Evolutionary conservation across 2,329 filamentous ascomycete genomes (phyloP), one percentile per base, ranked within the genome.

Genomic region (Harringtonia aguacate): DNA sequence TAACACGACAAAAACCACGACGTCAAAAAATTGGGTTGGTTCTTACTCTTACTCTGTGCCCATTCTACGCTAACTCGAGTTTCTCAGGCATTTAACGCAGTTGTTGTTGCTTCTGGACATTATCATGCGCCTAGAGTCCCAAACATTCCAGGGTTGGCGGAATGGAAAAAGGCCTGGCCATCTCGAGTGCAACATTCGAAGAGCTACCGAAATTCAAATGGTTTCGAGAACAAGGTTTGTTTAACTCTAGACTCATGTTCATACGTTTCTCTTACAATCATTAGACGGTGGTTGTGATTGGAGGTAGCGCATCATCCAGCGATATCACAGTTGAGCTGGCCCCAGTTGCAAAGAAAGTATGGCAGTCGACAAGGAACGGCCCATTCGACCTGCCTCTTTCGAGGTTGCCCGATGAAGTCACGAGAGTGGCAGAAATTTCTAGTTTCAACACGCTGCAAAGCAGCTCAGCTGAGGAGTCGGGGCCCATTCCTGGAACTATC

Each of bases 21-120:
- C 36, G 8, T 28, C 28, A 2, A 27, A 21, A 10, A 34, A 40
- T 33, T 45, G 38, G 43, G 43, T 41, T 21, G 15, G 17, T 7
- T 3, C 9, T 4, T 9, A 31, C 14, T 8, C 30, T 8, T 8
- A 31, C 4, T 14, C 15, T n/a, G 7, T 8, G 15, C 30, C n/a
- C n/a, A n/a, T 8, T 31, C 14, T 35, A 35, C 15, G 20, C 20
- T 35, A 8, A 35, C 33, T 7, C 6, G 15, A 7, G 17, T 10
- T 17, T 29, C 5, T 8, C 15, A 59, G 60, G 47, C 55, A 0
- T 75, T 92, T 49, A 80, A 86, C 54, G 75, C 77, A 0, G 66
- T 86, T 1, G 71, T 84, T 1, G 73, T 82, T 4, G 78, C 81
- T 0, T 77, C 69, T 24, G 82, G 82, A 0, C 81, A 86, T 58